Percentiles rank a stretch among this genome's conserved stretches.
These are phyloP conservation scores for Gloeostereum incarnatum DNA, from an alignment of 768 basidiomycete species.

Conservation along the genomic window DNA sequence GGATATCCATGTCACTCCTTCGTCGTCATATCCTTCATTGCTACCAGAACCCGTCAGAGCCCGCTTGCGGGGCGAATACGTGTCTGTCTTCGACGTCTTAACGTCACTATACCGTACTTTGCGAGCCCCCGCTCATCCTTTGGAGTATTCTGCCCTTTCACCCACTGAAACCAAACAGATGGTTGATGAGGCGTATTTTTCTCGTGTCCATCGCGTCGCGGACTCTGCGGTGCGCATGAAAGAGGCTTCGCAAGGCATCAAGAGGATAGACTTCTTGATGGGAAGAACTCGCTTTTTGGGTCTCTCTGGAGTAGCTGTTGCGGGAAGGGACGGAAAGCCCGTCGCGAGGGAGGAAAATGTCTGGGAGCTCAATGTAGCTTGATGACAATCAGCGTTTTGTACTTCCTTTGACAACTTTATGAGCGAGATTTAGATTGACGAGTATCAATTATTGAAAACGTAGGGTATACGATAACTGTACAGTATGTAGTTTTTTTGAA, in stretches of 20 bases:
- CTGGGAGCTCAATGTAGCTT: too few species aligned
- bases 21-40: too few species aligned
- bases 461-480: too few species aligned
- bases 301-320: too few species aligned
- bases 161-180: constrained; percentile 19
- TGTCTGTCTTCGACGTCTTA: constrained; percentile 38
- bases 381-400: too few species aligned
- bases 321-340: too few species aligned
- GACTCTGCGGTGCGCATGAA: constrained; percentile 19
- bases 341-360: too few species aligned
- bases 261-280: constrained; percentile 45
- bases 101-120: constrained; percentile 32
- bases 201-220: constrained; percentile 24
- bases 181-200: constrained; percentile 32
- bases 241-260: constrained; percentile 39
- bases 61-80: constrained; percentile 18
- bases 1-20: constrained; percentile 20
- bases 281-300: constrained; percentile 30
- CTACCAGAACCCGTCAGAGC: too few species aligned
- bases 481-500: too few species aligned
- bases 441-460: too few species aligned
- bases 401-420: too few species aligned
- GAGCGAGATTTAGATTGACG: too few species aligned
- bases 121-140: constrained; percentile 24
- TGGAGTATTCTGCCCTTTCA: constrained; percentile 29